Percentiles rank a stretch among this genome's conserved stretches.
These are phyloP conservation scores for Triadica sebifera DNA, from an alignment of 345 rosid genomes.

Conservation along the genomic window DNA sequence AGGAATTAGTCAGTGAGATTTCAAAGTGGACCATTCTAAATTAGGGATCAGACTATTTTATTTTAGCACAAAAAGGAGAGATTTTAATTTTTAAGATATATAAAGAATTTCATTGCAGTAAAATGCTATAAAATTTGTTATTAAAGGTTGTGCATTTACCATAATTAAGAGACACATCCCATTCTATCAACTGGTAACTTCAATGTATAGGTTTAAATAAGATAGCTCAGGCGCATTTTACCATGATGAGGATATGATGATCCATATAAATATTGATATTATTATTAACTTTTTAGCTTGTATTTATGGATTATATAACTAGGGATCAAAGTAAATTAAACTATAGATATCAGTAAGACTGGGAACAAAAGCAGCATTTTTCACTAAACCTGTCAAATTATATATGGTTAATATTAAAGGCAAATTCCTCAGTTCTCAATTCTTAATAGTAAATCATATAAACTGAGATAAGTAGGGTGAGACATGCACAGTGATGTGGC, in stretches of 20 bases:
- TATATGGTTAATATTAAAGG: neutral
- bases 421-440: neutral
- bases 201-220: too few relatives aligned
- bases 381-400: neutral
- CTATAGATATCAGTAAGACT: neutral
- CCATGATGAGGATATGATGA: too few relatives aligned
- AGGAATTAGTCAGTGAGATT: slow-evolving; percentile 8
- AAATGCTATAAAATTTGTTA: neutral
- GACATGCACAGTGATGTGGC: neutral
- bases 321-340: neutral
- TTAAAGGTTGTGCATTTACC: neutral
- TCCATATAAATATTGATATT: too few relatives aligned
- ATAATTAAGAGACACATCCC: neutral
- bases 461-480: neutral
- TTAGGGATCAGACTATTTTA: neutral
- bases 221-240: too few relatives aligned
- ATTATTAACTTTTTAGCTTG: too few relatives aligned
- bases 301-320: neutral
- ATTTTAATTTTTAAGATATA: neutral
- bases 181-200: neutral
- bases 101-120: neutral
- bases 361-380: neutral
- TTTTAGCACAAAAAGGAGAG: neutral
- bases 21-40: neutral
- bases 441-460: neutral